A percentile compares a stretch with the other conserved stretches of the same genome.
Conservation (phyloP, 108 stramenopile genomes). For the Craspedostauros australis region DNA sequence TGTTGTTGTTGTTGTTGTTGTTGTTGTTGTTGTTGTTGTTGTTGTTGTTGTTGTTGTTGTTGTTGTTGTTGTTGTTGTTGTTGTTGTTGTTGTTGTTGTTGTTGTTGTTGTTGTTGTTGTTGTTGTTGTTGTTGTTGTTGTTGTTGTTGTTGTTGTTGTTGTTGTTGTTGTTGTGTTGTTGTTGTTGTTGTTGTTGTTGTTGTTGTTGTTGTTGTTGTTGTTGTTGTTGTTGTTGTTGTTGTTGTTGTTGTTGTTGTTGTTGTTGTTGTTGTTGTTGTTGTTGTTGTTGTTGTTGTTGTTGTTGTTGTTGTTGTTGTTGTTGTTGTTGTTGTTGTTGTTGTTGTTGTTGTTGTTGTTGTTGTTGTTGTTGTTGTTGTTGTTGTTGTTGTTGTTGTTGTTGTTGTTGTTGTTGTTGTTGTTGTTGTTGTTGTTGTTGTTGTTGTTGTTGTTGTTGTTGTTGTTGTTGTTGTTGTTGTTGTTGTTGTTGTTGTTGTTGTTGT, state of each 20-base stretch:
- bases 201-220: constrained; percentile 11
- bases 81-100: constrained; percentile 11
- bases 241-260: constrained; percentile 11
- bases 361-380: constrained; percentile 11
- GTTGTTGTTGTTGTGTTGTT: constrained; percentile 10
- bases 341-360: constrained; percentile 11
- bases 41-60: constrained; percentile 13
- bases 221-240: constrained; percentile 11
- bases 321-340: constrained; percentile 11
- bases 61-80: constrained; percentile 11
- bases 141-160: constrained; percentile 11
- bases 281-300: constrained; percentile 11
- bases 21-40: constrained; percentile 16
- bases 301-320: background rate
- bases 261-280: constrained; percentile 11
- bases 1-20: constrained; percentile 17
- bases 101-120: constrained; percentile 11
- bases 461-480: constrained; percentile 7
- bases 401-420: constrained; percentile 10
- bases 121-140: constrained; percentile 11
- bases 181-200: constrained; percentile 11
- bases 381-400: constrained; percentile 8
- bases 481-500: constrained; percentile 11
- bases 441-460: constrained; percentile 6
- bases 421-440: constrained; percentile 11